phyloP scores from a whole-genome alignment of 495 filamentous ascomycete species.

The Cladorrhinum samala region DNA sequence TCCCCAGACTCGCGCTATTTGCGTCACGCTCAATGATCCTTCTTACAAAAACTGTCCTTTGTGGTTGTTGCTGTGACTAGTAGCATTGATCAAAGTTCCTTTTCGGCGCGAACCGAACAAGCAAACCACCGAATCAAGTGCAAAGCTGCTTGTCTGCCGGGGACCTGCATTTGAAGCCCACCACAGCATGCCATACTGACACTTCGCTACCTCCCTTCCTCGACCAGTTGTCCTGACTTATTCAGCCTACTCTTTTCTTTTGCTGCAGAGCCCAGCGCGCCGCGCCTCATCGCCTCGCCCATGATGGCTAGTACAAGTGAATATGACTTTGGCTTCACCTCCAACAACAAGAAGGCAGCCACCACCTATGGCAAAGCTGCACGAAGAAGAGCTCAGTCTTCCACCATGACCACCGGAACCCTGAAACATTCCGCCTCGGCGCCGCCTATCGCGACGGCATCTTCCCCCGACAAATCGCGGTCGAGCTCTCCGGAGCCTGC shows the following conservation, averaged over 20 bases:
- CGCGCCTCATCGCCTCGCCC: background rate
- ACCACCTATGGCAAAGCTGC: slow-evolving; percentile 37
- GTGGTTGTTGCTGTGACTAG: background rate
- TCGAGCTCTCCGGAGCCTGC: slow-evolving; percentile 17
- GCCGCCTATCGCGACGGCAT: slow-evolving; percentile 6
- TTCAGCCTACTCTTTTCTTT: background rate
- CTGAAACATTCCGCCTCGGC: slow-evolving; percentile 14
- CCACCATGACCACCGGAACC: slow-evolving; percentile 1
- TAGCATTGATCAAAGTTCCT: background rate
- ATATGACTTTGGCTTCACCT: slow-evolving; percentile 30
- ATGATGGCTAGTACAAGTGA: slow-evolving; percentile 32
- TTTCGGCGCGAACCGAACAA: background rate
- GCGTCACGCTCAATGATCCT: background rate
- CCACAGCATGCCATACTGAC: background rate
- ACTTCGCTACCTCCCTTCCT: background rate
- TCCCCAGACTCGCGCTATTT: background rate
- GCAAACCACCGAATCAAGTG: background rate
- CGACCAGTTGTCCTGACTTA: background rate
- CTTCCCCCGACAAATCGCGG: slow-evolving; percentile 8
- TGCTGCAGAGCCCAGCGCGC: background rate
- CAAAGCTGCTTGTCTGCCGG: background rate
- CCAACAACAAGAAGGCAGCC: slow-evolving; percentile 30
- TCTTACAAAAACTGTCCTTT: background rate
- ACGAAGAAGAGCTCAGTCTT: slow-evolving; percentile 24
- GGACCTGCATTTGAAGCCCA: background rate